Conservation (phyloP, 495 filamentous ascomycete genomes). For the Chaetomium cochliodes region DNA sequence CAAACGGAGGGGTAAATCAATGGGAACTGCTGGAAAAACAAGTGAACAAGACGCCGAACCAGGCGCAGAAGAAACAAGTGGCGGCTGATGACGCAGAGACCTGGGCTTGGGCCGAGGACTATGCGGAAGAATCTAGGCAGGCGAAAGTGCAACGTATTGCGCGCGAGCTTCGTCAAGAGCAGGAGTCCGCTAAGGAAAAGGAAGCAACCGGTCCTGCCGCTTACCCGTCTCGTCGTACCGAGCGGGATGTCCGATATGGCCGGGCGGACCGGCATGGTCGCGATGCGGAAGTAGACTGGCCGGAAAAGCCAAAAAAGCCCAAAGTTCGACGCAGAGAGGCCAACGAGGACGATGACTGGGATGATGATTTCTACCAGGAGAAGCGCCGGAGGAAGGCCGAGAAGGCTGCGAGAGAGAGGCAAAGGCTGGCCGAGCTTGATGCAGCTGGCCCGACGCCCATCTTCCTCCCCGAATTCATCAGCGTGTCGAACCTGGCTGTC, state of each 20-base stretch:
- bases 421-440: constrained; percentile 29
- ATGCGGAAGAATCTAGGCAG: not conserved
- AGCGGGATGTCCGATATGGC: not conserved
- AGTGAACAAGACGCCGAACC: not conserved
- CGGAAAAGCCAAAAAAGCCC: constrained; percentile 27
- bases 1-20: not conserved
- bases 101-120: constrained; percentile 24
- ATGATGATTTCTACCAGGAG: constrained; percentile 34
- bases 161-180: not conserved
- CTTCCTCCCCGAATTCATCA: constrained; percentile 86
- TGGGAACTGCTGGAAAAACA: constrained; percentile 3
- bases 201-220: not conserved
- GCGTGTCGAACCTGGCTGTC: constrained; percentile 76
- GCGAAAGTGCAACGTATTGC: not conserved
- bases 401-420: constrained; percentile 36
- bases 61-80: not conserved
- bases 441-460: constrained; percentile 45
- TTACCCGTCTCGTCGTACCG: not conserved
- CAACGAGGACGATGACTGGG: constrained; percentile 38
- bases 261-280: not conserved
- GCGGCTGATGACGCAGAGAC: not conserved
- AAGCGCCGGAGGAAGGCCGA: constrained; percentile 39
- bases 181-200: not conserved
- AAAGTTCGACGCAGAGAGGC: constrained; percentile 17
- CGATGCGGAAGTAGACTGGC: not conserved